Evolutionary conservation across 148 eudicot species (phyloP).

Genomic region (Chenopodium quinoa): DNA sequence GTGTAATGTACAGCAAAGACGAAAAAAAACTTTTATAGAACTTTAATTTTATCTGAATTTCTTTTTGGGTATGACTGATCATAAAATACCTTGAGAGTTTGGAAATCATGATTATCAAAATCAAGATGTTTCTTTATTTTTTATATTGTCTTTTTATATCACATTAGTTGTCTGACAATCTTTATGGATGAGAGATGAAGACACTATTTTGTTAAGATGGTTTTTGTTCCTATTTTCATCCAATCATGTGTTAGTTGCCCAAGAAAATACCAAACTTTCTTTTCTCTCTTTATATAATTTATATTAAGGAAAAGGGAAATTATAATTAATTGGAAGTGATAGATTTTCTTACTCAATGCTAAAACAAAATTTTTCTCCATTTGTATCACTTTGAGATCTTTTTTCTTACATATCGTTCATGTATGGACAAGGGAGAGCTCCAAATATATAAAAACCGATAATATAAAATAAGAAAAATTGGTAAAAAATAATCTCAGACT

Average conservation of each 20-base stretch:
- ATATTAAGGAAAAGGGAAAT: no score
- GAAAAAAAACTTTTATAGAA: not conserved
- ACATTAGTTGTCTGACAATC: constrained; percentile 19
- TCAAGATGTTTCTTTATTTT: not conserved
- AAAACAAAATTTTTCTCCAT: no score
- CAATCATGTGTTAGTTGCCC: not conserved
- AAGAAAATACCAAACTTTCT: not conserved
- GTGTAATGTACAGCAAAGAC: constrained; percentile 31
- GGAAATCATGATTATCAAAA: constrained; percentile 3
- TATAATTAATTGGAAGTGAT: no score
- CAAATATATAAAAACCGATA: no score
- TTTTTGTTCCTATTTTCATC: constrained; percentile 11
- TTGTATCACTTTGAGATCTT: no score
- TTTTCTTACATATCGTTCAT: no score
- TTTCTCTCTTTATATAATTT: not conserved
- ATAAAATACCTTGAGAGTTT: constrained; percentile 24
- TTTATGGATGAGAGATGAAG: constrained; percentile 17
- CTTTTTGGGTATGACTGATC: constrained; percentile 25
- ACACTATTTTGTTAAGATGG: not conserved
- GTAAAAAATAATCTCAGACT: no score
- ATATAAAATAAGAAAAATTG: no score
- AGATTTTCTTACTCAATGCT: no score
- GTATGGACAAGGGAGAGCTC: no score
- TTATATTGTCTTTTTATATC: constrained; percentile 25
- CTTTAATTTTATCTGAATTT: not conserved